These are phyloP conservation scores for Amyloporia xantha DNA, from an alignment of 768 basidiomycete species.

Conservation along the genomic window DNA sequence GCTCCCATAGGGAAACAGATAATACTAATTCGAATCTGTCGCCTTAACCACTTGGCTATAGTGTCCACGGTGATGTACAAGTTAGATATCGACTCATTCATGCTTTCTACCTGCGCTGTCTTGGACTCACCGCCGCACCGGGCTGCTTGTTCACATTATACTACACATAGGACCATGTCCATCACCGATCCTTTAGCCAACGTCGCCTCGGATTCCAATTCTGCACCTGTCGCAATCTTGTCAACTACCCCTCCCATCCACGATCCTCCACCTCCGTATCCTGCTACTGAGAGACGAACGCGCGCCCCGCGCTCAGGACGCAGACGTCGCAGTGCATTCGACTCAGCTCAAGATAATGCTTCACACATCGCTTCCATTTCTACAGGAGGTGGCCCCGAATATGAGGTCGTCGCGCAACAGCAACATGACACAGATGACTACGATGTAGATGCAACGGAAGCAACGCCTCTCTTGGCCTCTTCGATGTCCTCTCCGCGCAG, in stretches of 20 bases:
- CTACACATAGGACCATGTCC: constrained; percentile 5
- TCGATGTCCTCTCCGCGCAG: constrained; percentile 14
- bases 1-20: too few relatives aligned
- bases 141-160: too few relatives aligned
- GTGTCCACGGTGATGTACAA: too few relatives aligned
- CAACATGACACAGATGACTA: constrained; percentile 8
- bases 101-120: too few relatives aligned
- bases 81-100: too few relatives aligned
- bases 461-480: constrained; percentile 39
- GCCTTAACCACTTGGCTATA: too few relatives aligned
- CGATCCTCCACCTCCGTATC: constrained; percentile 74
- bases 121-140: too few relatives aligned
- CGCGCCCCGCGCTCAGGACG: constrained; percentile 26
- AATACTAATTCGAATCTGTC: too few relatives aligned
- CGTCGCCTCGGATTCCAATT: background rate
- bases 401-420: constrained; percentile 18
- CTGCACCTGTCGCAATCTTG: constrained; percentile 12
- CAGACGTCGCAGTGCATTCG: constrained; percentile 26
- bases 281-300: constrained; percentile 38
- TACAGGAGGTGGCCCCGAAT: constrained; percentile 27
- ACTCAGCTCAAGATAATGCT: constrained; percentile 23
- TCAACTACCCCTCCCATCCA: constrained; percentile 31
- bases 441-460: constrained; percentile 34
- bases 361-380: constrained; percentile 25
- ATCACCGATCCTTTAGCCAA: constrained; percentile 3